Base-by-base conservation (phyloP, 768 basidiomycete genomes). In the Multifurca ochricompacta region DNA sequence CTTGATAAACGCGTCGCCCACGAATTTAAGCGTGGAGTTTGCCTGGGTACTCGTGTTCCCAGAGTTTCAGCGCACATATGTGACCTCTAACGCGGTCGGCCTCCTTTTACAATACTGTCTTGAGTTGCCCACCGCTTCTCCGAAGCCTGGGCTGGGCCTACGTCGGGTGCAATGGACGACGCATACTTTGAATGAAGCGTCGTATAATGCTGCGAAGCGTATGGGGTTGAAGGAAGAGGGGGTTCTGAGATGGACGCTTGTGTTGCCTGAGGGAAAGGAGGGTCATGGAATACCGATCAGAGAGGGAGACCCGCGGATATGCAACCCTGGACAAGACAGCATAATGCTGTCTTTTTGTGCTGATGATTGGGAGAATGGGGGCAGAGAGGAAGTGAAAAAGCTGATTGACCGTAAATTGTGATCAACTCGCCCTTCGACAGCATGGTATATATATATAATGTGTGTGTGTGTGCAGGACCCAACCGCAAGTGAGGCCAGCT, bases 361-460 rank as follows among this genome's bases (percentile, higher is more conserved):
- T 74, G 82, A 85, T 63, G 75, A 78, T 51, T 86, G 82, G 81
- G 77, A 79, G 46, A 60, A 59, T 6, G 73, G 73, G 25, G 68
- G 59, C 1, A 70, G 64, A 56, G 71, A 74, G 44, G 60, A 59
- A 13, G 71, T 74, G 3, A 63, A 68, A 36, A 45, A 50, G 8
- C 58, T 71, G 23, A 73, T 77, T 40, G 37, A 54, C 11, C 48
- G 56, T 7, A 4, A 31, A 21, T 37, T n/a, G n/a, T n/a, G n/a
- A n/a, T n/a, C n/a, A n/a, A n/a, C n/a, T n/a, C n/a, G n/a, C n/a
- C n/a, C n/a, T n/a, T n/a, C n/a, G n/a, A n/a, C n/a, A n/a, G n/a
- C n/a, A n/a, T n/a, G n/a, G n/a, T n/a, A n/a, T n/a, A n/a, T n/a
- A n/a, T n/a, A n/a, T n/a, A n/a, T n/a, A n/a, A n/a, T n/a, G n/a